These are phyloP conservation scores for Wickerhamomyces ciferrii DNA, from an alignment of 805 yeast species.

Conservation along the genomic window DNA sequence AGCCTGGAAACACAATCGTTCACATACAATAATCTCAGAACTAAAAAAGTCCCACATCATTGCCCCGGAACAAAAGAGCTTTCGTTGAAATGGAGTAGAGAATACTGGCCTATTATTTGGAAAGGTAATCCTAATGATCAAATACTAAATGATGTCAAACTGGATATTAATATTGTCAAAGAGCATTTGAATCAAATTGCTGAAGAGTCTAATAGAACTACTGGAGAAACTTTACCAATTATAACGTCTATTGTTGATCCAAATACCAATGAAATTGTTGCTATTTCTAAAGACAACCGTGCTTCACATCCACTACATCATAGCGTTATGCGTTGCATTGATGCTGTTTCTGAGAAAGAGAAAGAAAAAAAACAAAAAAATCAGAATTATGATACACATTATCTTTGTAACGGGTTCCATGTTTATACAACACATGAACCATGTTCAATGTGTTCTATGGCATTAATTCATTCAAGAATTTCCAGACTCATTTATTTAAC, in stretches of 20 bases:
- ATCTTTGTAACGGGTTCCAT: constrained; percentile 71
- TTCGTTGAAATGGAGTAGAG: constrained; percentile 56
- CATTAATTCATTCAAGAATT: constrained; percentile 85
- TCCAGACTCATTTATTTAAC: constrained; percentile 58
- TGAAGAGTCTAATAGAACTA: constrained; percentile 20
- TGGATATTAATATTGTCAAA: constrained; percentile 41
- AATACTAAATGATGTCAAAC: constrained; percentile 47
- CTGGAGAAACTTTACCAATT: constrained; percentile 35
- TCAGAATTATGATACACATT: constrained; percentile 23
- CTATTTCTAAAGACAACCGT: constrained; percentile 36
- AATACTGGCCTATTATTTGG: constrained; percentile 90
- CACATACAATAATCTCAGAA: constrained; percentile 14
- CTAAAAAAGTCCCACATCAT: constrained; percentile 44
- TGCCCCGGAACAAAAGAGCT: constrained; percentile 72
- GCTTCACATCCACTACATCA: constrained; percentile 56
- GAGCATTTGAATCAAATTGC: constrained; percentile 25
- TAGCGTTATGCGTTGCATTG: constrained; percentile 69
- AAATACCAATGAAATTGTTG: constrained; percentile 30
- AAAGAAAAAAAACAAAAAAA: constrained; percentile 28
- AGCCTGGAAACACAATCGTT: constrained; percentile 13
- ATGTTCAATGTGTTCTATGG: constrained; percentile 96
- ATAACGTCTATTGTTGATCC: constrained; percentile 67
- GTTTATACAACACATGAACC: constrained; percentile 94
- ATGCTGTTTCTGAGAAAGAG: constrained; percentile 55
- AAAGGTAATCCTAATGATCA: constrained; percentile 85